Evolutionary conservation across 2,329 filamentous ascomycete genomes (phyloP).

Genomic region (Hymenoscyphus albidus): DNA sequence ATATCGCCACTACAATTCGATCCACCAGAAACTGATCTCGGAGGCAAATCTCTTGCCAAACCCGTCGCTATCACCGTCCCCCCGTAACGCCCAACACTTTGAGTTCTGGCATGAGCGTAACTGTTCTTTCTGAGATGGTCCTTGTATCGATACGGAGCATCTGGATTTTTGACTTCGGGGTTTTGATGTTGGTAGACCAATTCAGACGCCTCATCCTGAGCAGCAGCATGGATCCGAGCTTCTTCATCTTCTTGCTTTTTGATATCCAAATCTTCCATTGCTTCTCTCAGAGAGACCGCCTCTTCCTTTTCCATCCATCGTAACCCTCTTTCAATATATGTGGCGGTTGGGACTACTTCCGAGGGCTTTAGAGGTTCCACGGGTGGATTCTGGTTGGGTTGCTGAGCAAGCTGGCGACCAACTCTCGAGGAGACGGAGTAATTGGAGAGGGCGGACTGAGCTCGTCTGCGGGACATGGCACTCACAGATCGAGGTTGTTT

Average conservation of each 20-base stretch:
- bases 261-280: conserved; percentile 70
- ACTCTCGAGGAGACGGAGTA: conserved; percentile 31
- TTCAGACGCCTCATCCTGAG: conserved; percentile 73
- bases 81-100: conserved; percentile 51
- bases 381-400: conserved; percentile 10
- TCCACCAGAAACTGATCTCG: conserved; percentile 33
- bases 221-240: conserved; percentile 61
- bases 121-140: conserved; percentile 67
- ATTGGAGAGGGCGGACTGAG: conserved; percentile 30
- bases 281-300: conserved; percentile 63
- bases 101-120: conserved; percentile 63
- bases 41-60: conserved; percentile 29
- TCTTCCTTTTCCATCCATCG: conserved; percentile 82
- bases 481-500: conserved; percentile 27
- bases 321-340: conserved; percentile 69
- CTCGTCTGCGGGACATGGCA: conserved; percentile 30
- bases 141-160: conserved; percentile 64
- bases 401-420: conserved; percentile 31
- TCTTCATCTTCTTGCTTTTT: conserved; percentile 52
- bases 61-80: conserved; percentile 41
- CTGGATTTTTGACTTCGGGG: conserved; percentile 52
- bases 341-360: conserved; percentile 60
- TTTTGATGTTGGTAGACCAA: conserved; percentile 75
- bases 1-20: conserved; percentile 36
- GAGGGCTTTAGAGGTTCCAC: conserved; percentile 49